phyloP scores from a whole-genome alignment of 306 rosid species.

The Fragaria ananassa region DNA sequence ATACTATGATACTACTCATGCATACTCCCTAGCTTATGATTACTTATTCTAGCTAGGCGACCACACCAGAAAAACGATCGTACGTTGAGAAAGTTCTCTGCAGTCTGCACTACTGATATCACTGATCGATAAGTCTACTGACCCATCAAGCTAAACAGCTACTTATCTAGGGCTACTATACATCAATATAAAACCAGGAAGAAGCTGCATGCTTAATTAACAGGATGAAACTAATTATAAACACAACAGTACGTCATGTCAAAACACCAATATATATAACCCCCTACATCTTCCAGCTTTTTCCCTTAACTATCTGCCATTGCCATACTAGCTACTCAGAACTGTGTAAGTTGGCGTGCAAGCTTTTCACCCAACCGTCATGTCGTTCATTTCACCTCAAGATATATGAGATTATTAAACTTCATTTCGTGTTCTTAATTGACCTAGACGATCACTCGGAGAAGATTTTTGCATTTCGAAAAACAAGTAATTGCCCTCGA shows the following conservation, averaged over 20 bases:
- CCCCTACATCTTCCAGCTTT: background rate
- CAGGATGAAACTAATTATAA: background rate
- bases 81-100: slow-evolving; percentile 4
- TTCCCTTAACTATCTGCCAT: background rate
- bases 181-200: background rate
- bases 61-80: background rate
- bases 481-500: slow-evolving; percentile 76
- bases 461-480: slow-evolving; percentile 2
- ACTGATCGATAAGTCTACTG: background rate
- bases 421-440: background rate
- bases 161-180: background rate
- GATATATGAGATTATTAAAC: background rate
- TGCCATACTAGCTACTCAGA: background rate
- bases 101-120: background rate
- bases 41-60: background rate
- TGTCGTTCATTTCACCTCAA: background rate
- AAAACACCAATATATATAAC: background rate
- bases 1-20: background rate
- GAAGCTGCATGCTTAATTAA: background rate
- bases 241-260: background rate
- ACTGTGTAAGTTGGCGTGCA: slow-evolving; percentile 2
- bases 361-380: background rate
- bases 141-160: background rate
- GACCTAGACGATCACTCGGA: background rate
- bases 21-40: background rate